Percentiles rank a stretch among this genome's conserved stretches.
Conservation (phyloP, 352 stramenopile genomes). For the Globisporangium carolinianum region DNA sequence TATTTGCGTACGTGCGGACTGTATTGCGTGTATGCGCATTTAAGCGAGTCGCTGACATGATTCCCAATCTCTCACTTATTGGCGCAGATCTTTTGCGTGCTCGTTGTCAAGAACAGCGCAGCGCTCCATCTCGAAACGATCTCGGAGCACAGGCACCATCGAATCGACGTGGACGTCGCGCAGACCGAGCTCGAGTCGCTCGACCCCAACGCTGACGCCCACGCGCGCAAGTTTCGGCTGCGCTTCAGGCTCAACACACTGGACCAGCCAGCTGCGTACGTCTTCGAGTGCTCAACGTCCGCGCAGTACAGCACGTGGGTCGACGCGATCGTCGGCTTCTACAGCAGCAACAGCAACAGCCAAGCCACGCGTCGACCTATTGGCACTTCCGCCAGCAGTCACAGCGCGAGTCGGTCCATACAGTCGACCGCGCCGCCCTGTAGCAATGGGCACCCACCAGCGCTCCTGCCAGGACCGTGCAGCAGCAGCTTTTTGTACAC, state of each 20-base stretch:
- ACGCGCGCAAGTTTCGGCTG: constrained; percentile 37
- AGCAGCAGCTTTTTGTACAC: constrained; percentile 40
- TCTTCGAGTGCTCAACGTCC: constrained; percentile 23
- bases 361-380: neutral
- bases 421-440: constrained; percentile 10
- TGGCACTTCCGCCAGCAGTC: too few species aligned
- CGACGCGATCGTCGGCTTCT: constrained; percentile 22
- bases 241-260: constrained; percentile 3
- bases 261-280: constrained; percentile 17
- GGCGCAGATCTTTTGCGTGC: constrained; percentile 33
- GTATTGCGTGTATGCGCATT: neutral
- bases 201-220: constrained; percentile 19
- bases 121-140: constrained; percentile 32
- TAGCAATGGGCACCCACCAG: neutral
- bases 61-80: neutral
- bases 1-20: neutral
- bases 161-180: constrained; percentile 26
- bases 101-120: constrained; percentile 26
- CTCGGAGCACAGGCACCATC: constrained; percentile 24
- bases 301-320: constrained; percentile 29
- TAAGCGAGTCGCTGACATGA: too few species aligned
- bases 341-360: neutral
- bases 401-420: neutral
- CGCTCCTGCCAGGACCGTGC: constrained; percentile 7
- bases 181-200: constrained; percentile 24